phyloP scores from a whole-genome alignment of 352 stramenopile genomes.

The Phytophthora nicotianae region DNA sequence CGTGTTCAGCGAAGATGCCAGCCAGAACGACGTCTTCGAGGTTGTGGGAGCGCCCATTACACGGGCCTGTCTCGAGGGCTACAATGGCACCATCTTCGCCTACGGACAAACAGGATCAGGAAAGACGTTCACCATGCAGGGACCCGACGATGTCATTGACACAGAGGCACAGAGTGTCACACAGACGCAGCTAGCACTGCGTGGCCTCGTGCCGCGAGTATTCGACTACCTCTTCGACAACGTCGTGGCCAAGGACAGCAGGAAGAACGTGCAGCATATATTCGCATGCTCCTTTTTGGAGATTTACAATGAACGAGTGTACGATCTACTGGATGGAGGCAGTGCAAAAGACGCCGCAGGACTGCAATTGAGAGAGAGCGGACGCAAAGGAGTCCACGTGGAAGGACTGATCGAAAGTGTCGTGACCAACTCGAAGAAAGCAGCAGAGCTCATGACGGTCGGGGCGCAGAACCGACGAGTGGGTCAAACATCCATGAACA shows the following conservation, averaged over 20 bases:
- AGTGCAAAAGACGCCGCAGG: slow-evolving; percentile 59
- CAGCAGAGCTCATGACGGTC: slow-evolving; percentile 76
- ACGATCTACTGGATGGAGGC: slow-evolving; percentile 86
- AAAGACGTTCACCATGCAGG: slow-evolving; percentile 90
- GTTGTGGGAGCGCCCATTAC: slow-evolving; percentile 86
- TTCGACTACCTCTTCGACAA: slow-evolving; percentile 87
- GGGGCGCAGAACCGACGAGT: slow-evolving; percentile 79
- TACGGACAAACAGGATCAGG: slow-evolving; percentile 86
- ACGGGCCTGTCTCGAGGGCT: slow-evolving; percentile 73
- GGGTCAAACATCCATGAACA: slow-evolving; percentile 86
- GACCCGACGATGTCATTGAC: slow-evolving; percentile 72
- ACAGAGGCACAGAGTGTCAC: slow-evolving; percentile 33
- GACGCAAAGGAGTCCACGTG: slow-evolving; percentile 74
- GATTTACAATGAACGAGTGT: slow-evolving; percentile 96
- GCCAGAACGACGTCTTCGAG: slow-evolving; percentile 93
- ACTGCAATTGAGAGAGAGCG: slow-evolving; percentile 74
- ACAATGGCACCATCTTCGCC: slow-evolving; percentile 90
- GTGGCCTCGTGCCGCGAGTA: slow-evolving; percentile 78
- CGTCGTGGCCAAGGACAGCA: slow-evolving; percentile 18
- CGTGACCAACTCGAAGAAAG: slow-evolving; percentile 67
- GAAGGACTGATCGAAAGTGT: slow-evolving; percentile 80
- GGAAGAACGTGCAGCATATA: slow-evolving; percentile 56
- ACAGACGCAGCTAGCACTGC: slow-evolving; percentile 44
- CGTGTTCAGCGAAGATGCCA: slow-evolving; percentile 89
- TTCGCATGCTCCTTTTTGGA: slow-evolving; percentile 92